Evolutionary conservation across 23 red algal species (phyloP), one percentile per base, ranked within the genome.

Genomic region (Agarophyton chilense): DNA sequence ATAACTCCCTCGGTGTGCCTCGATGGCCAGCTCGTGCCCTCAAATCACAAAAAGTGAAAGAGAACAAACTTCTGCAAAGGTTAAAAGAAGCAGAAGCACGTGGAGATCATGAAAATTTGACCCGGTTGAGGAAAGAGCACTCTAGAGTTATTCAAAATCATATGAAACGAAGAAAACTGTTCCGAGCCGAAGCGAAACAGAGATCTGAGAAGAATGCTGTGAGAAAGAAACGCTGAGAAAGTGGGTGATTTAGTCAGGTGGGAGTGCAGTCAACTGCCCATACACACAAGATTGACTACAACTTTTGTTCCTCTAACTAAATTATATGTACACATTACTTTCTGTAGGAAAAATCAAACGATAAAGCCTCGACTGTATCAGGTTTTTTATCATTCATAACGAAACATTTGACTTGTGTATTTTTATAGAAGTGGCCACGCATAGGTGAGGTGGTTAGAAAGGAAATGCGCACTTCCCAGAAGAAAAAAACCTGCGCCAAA

Each of bases 1-100:
- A 91, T 75, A 63, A 79, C 44, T 65, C 75, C n/a, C 62, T 91
- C 2, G 88, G 88, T 33, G 76, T 91, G 21, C 88, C 88, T 60
- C 55, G 88, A 71, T 91, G 88, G 88, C 88, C 88, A 38, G 88
- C 88, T 38, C 75, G 88, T 10, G 88, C 88, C 14, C 77, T 91
- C 32, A 91, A 91, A 28, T 91, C 88, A 8, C 85, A 89, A 65
- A 55, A 34, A 22, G 72, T 89, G 47, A 89, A 89, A 52, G 85
- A 89, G 40, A 89, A 52, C 19, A 89, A 89, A 31, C 70, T 89
- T 26, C 28, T 89, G 12, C 71, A 89, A 17, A 78, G 71, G 53
- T 42, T 62, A 52, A 63, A 28, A n/a, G 85, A 89, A 35, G 71
- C 85, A 0, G 85, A 89, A 64, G 40, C 22, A 0, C 63, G 85